Percentiles rank a stretch among this genome's conserved stretches.
These are phyloP conservation scores for Nematodospora valgi DNA, from an alignment of 805 yeast genomes.

Conservation along the genomic window DNA sequence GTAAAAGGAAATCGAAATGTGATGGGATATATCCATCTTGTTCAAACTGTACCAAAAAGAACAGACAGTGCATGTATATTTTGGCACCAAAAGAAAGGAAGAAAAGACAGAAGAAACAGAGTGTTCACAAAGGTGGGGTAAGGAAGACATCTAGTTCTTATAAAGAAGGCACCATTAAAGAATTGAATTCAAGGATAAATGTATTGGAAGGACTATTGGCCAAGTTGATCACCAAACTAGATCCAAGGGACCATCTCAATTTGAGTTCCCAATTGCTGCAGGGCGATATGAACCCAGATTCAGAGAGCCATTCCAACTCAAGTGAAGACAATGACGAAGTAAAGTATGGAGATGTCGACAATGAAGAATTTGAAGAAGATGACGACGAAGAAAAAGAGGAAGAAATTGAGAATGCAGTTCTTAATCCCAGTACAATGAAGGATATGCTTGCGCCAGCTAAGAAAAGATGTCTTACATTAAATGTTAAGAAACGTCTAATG, in stretches of 20 bases:
- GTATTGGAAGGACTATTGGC: constrained; percentile 16
- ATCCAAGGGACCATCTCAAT: constrained; percentile 5
- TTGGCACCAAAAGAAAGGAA: constrained; percentile 12
- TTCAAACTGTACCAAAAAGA: constrained; percentile 33
- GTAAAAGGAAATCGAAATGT: constrained; percentile 49
- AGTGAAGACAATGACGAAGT: not conserved
- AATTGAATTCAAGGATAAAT: constrained; percentile 13
- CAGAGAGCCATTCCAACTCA: not conserved
- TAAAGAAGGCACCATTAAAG: constrained; percentile 7
- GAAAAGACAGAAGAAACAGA: constrained; percentile 13
- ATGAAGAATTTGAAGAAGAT: constrained; percentile 2
- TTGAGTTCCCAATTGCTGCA: no score
- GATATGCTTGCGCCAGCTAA: constrained; percentile 10
- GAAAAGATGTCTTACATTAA: not conserved
- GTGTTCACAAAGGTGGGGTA: not conserved
- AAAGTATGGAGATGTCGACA: not conserved
- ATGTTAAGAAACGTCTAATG: constrained; percentile 5
- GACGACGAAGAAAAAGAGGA: not conserved
- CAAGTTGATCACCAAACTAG: constrained; percentile 14
- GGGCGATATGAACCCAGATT: no score
- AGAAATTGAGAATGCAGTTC: constrained; percentile 3
- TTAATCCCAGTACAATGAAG: constrained; percentile 7
- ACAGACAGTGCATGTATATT: constrained; percentile 27
- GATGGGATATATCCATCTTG: constrained; percentile 47
- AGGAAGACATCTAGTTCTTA: not conserved